Conservation (phyloP, 2,329 filamentous ascomycete species). For the Microsporum ferrugineum region DNA sequence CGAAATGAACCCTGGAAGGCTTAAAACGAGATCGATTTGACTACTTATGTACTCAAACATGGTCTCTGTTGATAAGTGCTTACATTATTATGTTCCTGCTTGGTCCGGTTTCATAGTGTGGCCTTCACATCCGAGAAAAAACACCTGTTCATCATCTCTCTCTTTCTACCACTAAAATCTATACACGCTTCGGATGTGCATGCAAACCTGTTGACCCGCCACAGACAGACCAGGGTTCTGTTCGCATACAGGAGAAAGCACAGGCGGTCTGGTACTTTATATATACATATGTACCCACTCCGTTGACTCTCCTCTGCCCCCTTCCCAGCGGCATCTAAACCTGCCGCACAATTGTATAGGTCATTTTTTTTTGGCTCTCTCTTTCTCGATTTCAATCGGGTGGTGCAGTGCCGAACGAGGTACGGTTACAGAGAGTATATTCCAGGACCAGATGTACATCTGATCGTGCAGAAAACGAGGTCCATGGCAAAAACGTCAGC, state of each 20-base stretch:
- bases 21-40: neutral
- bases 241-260: neutral
- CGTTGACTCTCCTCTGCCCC: neutral
- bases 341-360: neutral
- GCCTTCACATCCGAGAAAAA: neutral
- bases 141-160: neutral
- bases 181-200: neutral
- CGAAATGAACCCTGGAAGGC: neutral
- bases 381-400: neutral
- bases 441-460: neutral
- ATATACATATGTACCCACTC: neutral
- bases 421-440: neutral
- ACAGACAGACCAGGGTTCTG: neutral
- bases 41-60: neutral
- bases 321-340: neutral
- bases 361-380: neutral
- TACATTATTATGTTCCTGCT: neutral
- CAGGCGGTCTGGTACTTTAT: neutral
- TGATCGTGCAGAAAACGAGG: neutral
- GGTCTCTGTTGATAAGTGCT: neutral
- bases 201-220: neutral
- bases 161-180: neutral
- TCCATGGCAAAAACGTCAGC: neutral
- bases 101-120: neutral
- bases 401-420: neutral